Percentiles rank a stretch among this genome's conserved stretches.
These are phyloP conservation scores for Cephaloascus albidus DNA, from an alignment of 805 yeast genomes.

Conservation along the genomic window DNA sequence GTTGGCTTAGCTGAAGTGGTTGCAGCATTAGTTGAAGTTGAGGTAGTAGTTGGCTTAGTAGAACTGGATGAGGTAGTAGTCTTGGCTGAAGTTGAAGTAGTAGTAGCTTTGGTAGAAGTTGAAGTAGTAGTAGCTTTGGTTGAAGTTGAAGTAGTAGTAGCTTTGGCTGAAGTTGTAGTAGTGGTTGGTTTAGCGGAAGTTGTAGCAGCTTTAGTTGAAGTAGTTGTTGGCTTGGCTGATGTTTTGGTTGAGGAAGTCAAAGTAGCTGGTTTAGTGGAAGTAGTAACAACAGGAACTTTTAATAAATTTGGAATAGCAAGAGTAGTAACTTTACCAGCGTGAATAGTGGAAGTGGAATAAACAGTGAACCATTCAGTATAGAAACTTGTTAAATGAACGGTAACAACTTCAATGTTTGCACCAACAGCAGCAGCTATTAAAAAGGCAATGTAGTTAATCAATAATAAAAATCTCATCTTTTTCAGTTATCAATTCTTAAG, in stretches of 20 bases:
- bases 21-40: constrained; percentile 5
- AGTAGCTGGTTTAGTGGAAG: constrained; percentile 7
- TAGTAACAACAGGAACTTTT: too few species aligned
- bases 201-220: constrained; percentile 2
- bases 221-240: constrained; percentile 3
- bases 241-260: constrained; percentile 5
- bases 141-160: constrained; percentile 4
- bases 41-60: constrained; percentile 7
- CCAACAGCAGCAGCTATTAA: too few species aligned
- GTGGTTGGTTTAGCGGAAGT: constrained; percentile 4
- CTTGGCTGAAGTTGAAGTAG: constrained; percentile 3
- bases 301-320: too few species aligned
- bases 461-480: too few species aligned
- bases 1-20: constrained; percentile 1
- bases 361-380: not conserved
- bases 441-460: too few species aligned
- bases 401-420: too few species aligned
- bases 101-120: constrained; percentile 2
- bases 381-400: not conserved
- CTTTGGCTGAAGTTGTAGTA: constrained; percentile 6
- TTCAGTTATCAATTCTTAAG: too few species aligned
- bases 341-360: not conserved
- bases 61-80: constrained; percentile 3
- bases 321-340: not conserved
- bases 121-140: constrained; percentile 3